Base-by-base conservation (phyloP, 306 rosid species). In the Vigna nakashimae region DNA sequence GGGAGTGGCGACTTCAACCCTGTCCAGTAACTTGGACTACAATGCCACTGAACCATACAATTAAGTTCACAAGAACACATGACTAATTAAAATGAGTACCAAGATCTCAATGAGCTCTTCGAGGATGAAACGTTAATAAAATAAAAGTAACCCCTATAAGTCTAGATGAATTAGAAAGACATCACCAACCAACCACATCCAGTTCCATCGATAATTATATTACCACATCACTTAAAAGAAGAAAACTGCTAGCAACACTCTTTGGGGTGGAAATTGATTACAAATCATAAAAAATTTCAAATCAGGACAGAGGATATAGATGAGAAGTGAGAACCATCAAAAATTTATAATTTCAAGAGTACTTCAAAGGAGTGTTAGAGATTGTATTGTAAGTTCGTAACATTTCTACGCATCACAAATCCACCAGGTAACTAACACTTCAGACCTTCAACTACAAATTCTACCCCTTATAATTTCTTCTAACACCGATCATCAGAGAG, bases 51-150 rank as follows among this genome's bases (percentile, higher is more conserved):
- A 79, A 63, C 51, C 66, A 24, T 3, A 32, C 36, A 50, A 43
- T 48, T 57, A 17, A 20, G 28, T 57, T 57, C 60, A 57, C 16
- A 70, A 24, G 26, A 60, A n/a, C 76, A 58, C 52, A 15, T 46
- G 45, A 16, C 13, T 16, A 58, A 34, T 1, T 12, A 18, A 68
- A 57, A 78, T 6, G 5, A 38, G 51, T 5, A 69, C 20, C 38
- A 43, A 43, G 30, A 43, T 57, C 32, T 57, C n/a, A 1, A 59
- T 7, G 30, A 42, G 42, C 7, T 45, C 24, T 40, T 42, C 67
- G 15, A 73, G 58, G 28, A 43, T 26, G 55, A 69, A 51, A 40
- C 15, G 26, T 48, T 69, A 48, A 55, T 46, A 28, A 49, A 30
- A 30, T n/a, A 69, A 26, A 11, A 50, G 43, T 2, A 50, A 34